These are phyloP conservation scores for Penstemon barbatus DNA, from an alignment of 257 asterid species.

Conservation along the genomic window DNA sequence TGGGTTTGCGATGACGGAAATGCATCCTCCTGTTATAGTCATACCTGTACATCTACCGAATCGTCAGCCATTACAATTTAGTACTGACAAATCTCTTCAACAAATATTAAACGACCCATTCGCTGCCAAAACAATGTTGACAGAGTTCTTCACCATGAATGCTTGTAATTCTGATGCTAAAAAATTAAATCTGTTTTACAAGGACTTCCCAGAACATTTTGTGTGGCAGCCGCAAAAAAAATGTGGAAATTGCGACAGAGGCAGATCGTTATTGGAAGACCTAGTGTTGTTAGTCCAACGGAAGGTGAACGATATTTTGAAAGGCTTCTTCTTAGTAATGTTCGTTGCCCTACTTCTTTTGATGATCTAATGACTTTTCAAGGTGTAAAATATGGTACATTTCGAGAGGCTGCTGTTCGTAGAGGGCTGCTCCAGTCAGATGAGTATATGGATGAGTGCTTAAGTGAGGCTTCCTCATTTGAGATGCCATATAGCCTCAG, in stretches of 20 bases:
- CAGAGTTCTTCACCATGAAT: not conserved
- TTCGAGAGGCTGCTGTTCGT: not conserved
- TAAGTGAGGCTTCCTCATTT: not conserved
- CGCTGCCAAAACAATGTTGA: not conserved
- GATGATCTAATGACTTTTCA: not conserved
- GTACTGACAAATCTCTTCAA: no score
- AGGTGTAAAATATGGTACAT: not conserved
- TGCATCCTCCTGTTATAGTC: no score
- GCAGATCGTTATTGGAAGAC: not conserved
- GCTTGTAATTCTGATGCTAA: not conserved
- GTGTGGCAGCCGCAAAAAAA: not conserved
- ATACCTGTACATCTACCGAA: no score
- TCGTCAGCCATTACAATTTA: no score
- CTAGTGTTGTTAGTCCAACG: no score
- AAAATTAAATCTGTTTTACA: not conserved
- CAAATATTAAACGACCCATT: no score
- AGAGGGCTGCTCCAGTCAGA: not conserved
- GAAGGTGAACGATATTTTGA: not conserved
- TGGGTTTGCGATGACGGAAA: no score
- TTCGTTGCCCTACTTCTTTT: not conserved
- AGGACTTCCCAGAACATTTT: not conserved
- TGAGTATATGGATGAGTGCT: not conserved
- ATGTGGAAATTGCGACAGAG: not conserved
- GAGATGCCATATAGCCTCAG: not conserved
- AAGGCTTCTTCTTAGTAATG: not conserved